phyloP scores from a whole-genome alignment of 352 stramenopile species.

The Phytophthora sp. region DNA sequence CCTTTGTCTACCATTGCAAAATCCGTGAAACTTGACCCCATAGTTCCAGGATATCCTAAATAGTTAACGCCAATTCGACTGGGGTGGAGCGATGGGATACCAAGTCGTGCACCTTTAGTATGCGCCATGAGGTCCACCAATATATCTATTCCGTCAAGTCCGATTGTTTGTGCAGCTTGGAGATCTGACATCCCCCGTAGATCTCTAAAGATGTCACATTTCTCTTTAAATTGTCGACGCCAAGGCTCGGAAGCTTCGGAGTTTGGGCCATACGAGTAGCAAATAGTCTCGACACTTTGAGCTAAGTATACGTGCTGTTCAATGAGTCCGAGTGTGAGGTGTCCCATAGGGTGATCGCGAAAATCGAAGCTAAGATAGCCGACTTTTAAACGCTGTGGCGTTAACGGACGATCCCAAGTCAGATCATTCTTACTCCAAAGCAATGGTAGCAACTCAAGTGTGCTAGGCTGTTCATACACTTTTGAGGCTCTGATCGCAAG shows the following conservation, averaged over 20 bases:
- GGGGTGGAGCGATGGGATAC: constrained; percentile 64
- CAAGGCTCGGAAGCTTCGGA: constrained; percentile 62
- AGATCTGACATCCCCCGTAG: constrained; percentile 56
- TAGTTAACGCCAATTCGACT: constrained; percentile 88
- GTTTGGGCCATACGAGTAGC: constrained; percentile 87
- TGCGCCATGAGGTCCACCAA: constrained; percentile 93
- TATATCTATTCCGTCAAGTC: constrained; percentile 72
- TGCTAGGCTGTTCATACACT: constrained; percentile 43
- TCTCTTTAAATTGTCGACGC: constrained; percentile 55
- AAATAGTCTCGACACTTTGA: constrained; percentile 50
- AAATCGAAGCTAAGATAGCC: constrained; percentile 93
- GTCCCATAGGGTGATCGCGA: constrained; percentile 93
- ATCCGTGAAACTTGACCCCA: constrained; percentile 74
- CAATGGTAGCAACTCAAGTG: constrained; percentile 38
- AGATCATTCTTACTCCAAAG: constrained; percentile 8
- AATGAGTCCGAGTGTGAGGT: constrained; percentile 87
- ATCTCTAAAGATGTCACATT: constrained; percentile 72
- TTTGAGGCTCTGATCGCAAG: constrained; percentile 42
- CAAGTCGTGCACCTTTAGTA: constrained; percentile 80
- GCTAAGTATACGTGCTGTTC: constrained; percentile 64
- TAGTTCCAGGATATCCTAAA: constrained; percentile 91
- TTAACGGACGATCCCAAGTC: constrained; percentile 15
- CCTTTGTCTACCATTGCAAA: constrained; percentile 79
- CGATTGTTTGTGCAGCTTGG: constrained; percentile 58
- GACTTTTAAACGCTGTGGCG: constrained; percentile 57